Percentiles rank a stretch among this genome's conserved stretches.
Evolutionary conservation across 495 filamentous ascomycete genomes (phyloP).

Genomic region (Neurospora tetraspora): DNA sequence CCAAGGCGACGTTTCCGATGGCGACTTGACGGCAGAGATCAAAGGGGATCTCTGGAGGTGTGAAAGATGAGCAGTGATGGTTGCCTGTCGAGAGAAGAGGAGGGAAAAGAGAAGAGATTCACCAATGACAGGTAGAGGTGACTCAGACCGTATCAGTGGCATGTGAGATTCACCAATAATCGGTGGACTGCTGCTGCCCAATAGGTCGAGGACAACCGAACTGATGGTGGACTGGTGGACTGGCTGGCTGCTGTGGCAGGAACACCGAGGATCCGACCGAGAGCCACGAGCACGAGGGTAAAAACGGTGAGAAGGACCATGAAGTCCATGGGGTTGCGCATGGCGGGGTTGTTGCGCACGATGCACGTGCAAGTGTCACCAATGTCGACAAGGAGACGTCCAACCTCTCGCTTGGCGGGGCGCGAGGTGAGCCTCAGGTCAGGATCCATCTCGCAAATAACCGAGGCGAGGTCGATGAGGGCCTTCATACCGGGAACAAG

Average conservation of each 20-base stretch:
- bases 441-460: background rate
- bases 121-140: conserved; percentile 26
- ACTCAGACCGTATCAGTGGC: conserved; percentile 28
- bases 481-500: conserved; percentile 99
- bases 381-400: background rate
- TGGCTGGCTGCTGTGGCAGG: too few relatives aligned
- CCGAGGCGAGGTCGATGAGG: conserved; percentile 58
- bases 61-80: background rate
- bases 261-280: too few relatives aligned
- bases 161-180: conserved; percentile 29
- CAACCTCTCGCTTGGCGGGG: background rate
- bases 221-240: too few relatives aligned
- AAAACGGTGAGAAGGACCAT: too few relatives aligned
- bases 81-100: background rate
- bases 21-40: background rate
- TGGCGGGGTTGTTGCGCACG: background rate
- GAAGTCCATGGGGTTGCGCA: background rate
- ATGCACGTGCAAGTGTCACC: background rate
- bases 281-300: too few relatives aligned
- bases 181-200: too few relatives aligned
- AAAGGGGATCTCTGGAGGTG: background rate
- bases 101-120: conserved; percentile 6
- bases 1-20: conserved; percentile 25
- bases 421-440: background rate
- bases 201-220: too few relatives aligned